Conservation (phyloP, 306 rosid species). For the Quercus berberidifolia region DNA sequence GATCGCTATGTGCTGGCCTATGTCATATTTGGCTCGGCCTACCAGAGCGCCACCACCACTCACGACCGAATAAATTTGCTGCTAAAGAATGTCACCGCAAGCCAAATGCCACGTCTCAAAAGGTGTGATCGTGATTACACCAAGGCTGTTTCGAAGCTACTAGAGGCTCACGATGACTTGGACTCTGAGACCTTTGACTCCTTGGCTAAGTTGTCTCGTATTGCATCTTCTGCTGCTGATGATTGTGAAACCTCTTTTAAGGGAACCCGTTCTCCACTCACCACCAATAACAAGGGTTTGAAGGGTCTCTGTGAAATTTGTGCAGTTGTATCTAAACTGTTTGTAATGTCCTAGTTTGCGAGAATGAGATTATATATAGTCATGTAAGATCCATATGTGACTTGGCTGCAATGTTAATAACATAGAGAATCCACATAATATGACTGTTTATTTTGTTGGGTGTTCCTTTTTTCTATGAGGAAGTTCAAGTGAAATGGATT, state of each 20-base stretch:
- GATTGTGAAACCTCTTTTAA: slow-evolving; percentile 29
- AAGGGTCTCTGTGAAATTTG: slow-evolving; percentile 47
- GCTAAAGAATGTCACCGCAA: slow-evolving; percentile 9
- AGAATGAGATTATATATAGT: background rate
- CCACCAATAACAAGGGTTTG: slow-evolving; percentile 23
- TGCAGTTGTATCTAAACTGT: slow-evolving; percentile 35
- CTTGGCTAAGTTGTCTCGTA: slow-evolving; percentile 32
- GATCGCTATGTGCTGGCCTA: slow-evolving; percentile 37
- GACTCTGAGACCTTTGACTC: slow-evolving; percentile 41
- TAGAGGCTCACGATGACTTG: slow-evolving; percentile 35
- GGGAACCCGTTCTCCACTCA: slow-evolving; percentile 5
- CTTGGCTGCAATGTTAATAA: background rate
- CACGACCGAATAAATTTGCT: slow-evolving; percentile 11
- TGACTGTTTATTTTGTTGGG: too few species aligned
- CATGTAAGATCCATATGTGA: background rate
- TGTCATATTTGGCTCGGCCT: slow-evolving; percentile 35
- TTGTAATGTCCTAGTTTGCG: slow-evolving; percentile 2
- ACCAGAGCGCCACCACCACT: slow-evolving; percentile 33
- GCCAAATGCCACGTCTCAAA: background rate
- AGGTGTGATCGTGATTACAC: slow-evolving; percentile 31
- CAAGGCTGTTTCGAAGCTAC: slow-evolving; percentile 32
- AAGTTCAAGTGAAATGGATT: too few species aligned
- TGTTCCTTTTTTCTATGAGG: too few species aligned
- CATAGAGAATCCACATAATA: background rate
- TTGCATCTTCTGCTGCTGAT: slow-evolving; percentile 26